Evolutionary conservation across 2,329 filamentous ascomycete species (phyloP).

Genomic region (Chalara sp.): DNA sequence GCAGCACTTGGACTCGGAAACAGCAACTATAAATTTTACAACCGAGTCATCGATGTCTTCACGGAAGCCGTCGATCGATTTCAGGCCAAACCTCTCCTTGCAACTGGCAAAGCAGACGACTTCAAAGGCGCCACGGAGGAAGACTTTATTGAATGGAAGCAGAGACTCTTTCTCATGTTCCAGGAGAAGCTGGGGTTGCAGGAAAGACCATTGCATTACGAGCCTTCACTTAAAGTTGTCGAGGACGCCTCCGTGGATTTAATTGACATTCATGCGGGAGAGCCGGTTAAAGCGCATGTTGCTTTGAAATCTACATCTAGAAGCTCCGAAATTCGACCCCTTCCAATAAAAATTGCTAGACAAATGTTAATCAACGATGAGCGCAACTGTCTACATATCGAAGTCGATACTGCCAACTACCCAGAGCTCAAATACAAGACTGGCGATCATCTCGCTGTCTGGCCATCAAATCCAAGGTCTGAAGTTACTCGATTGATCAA

Average conservation of each 20-base stretch:
- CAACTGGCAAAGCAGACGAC: slow-evolving; percentile 15
- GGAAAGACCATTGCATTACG: slow-evolving; percentile 8
- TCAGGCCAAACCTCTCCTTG: slow-evolving; percentile 10
- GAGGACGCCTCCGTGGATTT: slow-evolving; percentile 11
- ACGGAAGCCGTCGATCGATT: slow-evolving; percentile 5
- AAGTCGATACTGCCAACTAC: slow-evolving; percentile 12
- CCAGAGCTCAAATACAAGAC: slow-evolving; percentile 20
- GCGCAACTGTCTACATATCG: slow-evolving; percentile 18
- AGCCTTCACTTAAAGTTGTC: slow-evolving; percentile 7
- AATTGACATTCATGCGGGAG: slow-evolving; percentile 13
- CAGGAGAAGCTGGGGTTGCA: slow-evolving; percentile 1
- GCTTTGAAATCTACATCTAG: not conserved
- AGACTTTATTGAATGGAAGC: slow-evolving; percentile 18
- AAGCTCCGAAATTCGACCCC: slow-evolving; percentile 6
- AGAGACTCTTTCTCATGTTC: slow-evolving; percentile 9
- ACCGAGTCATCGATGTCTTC: slow-evolving; percentile 14
- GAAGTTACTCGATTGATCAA: slow-evolving; percentile 13
- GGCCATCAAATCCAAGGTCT: slow-evolving; percentile 15
- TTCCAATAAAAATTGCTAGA: slow-evolving; percentile 5
- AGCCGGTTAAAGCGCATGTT: slow-evolving; percentile 6
- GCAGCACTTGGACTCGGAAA: slow-evolving; percentile 19
- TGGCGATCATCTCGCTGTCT: slow-evolving; percentile 19
- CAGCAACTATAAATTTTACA: slow-evolving; percentile 18
- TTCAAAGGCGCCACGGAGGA: slow-evolving; percentile 14
- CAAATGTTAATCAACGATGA: slow-evolving; percentile 11